Evolutionary conservation across 2,329 filamentous ascomycete genomes (phyloP).

Genomic region (Neoascochyta sp.): DNA sequence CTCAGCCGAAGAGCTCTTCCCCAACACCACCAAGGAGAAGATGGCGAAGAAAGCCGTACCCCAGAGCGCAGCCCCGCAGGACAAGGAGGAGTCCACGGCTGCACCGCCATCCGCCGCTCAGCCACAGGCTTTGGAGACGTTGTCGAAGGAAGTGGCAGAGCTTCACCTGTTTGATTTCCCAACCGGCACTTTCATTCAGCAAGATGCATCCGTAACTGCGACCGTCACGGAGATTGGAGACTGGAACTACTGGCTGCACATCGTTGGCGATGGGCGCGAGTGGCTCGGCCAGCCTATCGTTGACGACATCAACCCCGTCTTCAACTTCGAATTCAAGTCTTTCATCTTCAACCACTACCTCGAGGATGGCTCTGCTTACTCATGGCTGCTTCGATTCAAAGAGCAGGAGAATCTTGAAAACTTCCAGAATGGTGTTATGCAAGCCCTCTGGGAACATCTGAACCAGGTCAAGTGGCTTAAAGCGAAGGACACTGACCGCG

Average conservation of each 20-base stretch:
- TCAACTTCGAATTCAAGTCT: slow-evolving; percentile 98
- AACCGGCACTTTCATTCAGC: slow-evolving; percentile 76
- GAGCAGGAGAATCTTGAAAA: slow-evolving; percentile 74
- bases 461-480: slow-evolving; percentile 94
- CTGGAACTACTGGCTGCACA: slow-evolving; percentile 95
- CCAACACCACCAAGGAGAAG: slow-evolving; percentile 37
- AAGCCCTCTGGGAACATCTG: slow-evolving; percentile 92
- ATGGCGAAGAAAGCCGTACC: slow-evolving; percentile 43
- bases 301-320: slow-evolving; percentile 93
- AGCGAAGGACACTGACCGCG: slow-evolving; percentile 84
- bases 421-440: slow-evolving; percentile 93
- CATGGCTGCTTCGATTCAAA: slow-evolving; percentile 90
- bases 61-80: slow-evolving; percentile 28
- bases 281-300: slow-evolving; percentile 85
- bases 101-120: slow-evolving; percentile 58
- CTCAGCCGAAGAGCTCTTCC: slow-evolving; percentile 33
- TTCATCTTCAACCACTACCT: slow-evolving; percentile 99
- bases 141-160: slow-evolving; percentile 74
- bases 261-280: slow-evolving; percentile 68
- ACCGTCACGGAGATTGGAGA: slow-evolving; percentile 80
- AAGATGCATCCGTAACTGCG: slow-evolving; percentile 71
- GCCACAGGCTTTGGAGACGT: slow-evolving; percentile 67
- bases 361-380: slow-evolving; percentile 83
- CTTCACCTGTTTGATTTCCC: slow-evolving; percentile 91
- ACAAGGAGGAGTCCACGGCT: slow-evolving; percentile 49